These are phyloP conservation scores for Cucumis melo DNA, from an alignment of 306 rosid genomes.

Conservation along the genomic window DNA sequence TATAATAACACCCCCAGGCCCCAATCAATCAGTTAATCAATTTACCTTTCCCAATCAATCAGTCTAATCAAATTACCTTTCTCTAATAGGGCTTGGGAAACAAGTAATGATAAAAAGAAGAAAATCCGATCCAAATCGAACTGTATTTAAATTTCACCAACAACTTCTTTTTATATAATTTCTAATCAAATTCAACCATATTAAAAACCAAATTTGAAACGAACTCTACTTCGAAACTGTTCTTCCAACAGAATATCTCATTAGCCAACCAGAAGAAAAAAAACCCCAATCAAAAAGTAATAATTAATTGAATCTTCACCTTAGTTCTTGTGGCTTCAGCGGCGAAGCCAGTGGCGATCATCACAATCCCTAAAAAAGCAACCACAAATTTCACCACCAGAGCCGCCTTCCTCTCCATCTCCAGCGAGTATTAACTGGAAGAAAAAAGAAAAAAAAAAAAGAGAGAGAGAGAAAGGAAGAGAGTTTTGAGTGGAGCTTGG, in stretches of 20 bases:
- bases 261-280: conserved; percentile 1
- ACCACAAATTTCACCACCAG: neutral
- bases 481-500: neutral
- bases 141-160: neutral
- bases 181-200: neutral
- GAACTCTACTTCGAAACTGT: neutral
- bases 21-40: neutral
- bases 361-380: neutral
- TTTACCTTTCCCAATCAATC: neutral
- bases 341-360: conserved; percentile 8
- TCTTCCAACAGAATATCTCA: neutral
- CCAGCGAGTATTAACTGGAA: neutral
- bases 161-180: neutral
- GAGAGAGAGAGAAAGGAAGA: no score
- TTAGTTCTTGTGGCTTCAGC: conserved; percentile 2
- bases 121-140: neutral
- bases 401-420: conserved; percentile 10
- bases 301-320: neutral
- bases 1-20: neutral
- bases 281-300: neutral
- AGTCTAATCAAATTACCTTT: no score
- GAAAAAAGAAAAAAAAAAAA: no score
- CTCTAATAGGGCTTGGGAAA: neutral
- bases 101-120: neutral
- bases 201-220: neutral